These are phyloP conservation scores for Oleoguttula mirabilis DNA, from an alignment of 495 filamentous ascomycete genomes.

Conservation along the genomic window DNA sequence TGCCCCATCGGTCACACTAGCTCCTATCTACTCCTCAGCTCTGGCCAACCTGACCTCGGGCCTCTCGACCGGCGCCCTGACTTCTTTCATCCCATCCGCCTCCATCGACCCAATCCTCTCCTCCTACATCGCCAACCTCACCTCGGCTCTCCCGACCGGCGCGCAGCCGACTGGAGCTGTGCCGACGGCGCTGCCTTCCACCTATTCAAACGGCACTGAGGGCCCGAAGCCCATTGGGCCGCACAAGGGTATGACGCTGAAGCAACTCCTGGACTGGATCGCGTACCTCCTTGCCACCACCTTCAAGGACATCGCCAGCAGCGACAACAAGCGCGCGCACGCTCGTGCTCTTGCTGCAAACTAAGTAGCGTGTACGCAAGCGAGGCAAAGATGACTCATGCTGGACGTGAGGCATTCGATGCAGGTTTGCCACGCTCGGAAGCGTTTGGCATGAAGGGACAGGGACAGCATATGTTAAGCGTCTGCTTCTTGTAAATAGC, in stretches of 20 bases:
- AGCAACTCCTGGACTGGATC: conserved; percentile 17
- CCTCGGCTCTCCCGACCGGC: conserved; percentile 3
- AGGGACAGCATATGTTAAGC: no score
- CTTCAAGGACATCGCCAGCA: conserved; percentile 1
- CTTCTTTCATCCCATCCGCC: conserved; percentile 10
- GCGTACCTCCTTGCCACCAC: conserved; percentile 6
- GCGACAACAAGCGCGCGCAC: not conserved
- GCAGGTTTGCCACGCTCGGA: no score
- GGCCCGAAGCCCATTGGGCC: not conserved
- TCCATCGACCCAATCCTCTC: conserved; percentile 9
- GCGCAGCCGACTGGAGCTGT: conserved; percentile 8
- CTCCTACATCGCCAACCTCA: conserved; percentile 9
- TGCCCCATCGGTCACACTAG: conserved; percentile 10
- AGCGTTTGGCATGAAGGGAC: no score
- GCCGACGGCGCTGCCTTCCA: conserved; percentile 5
- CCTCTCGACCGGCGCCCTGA: conserved; percentile 4
- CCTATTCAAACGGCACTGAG: conserved; percentile 1
- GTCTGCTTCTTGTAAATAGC: no score
- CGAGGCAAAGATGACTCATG: no score
- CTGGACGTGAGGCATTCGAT: no score
- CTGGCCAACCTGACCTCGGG: conserved; percentile 9
- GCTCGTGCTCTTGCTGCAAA: conserved; percentile 5
- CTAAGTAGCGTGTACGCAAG: no score
- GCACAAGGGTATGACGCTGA: conserved; percentile 5
- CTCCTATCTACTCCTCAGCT: conserved; percentile 12